Conservation (phyloP, 2,329 filamentous ascomycete species). For the Hymenoscyphus occultus region DNA sequence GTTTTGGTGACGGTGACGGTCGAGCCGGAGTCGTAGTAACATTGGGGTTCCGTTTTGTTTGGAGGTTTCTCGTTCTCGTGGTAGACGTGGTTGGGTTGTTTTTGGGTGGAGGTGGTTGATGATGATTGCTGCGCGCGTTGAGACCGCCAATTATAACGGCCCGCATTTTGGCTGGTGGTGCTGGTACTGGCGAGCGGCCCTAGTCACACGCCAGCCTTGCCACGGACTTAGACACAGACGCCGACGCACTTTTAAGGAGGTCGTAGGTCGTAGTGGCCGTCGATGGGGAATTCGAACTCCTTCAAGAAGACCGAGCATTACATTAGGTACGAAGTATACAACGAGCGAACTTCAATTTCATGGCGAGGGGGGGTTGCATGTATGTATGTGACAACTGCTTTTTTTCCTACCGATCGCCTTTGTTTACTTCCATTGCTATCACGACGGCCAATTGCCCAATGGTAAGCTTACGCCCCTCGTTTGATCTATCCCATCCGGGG, state of each 20-base stretch:
- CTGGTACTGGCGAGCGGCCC: neutral
- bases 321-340: neutral
- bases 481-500: constrained; percentile 15
- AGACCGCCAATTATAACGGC: constrained; percentile 13
- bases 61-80: neutral
- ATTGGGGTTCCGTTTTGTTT: constrained; percentile 14
- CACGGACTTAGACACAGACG: neutral
- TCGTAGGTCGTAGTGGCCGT: neutral
- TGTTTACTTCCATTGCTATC: neutral
- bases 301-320: neutral
- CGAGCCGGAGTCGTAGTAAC: constrained; percentile 17
- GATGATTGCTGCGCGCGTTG: constrained; percentile 9
- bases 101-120: constrained; percentile 8
- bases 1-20: constrained; percentile 20
- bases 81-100: constrained; percentile 18
- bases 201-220: constrained; percentile 6
- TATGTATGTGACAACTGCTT: neutral
- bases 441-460: constrained; percentile 7
- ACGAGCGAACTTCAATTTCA: neutral
- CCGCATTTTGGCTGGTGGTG: constrained; percentile 14
- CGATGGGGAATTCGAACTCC: neutral
- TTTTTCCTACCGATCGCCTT: neutral
- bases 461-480: constrained; percentile 1
- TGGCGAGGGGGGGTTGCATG: neutral
- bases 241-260: neutral